phyloP scores from a whole-genome alignment of 441 rosid species.

The Hura crepitans region DNA sequence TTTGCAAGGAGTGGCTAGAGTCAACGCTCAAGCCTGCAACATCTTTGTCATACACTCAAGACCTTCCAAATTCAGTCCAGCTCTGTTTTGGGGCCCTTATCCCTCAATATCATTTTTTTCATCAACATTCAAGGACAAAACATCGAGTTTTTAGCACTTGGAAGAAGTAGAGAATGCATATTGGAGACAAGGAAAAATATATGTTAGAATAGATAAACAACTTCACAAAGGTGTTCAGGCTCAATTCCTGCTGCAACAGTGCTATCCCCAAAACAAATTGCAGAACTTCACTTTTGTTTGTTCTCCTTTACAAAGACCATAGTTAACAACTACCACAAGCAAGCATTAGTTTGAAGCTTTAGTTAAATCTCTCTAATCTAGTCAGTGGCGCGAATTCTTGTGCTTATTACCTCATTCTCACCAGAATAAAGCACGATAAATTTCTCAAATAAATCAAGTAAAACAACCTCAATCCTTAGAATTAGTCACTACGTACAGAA shows the following conservation, averaged over 20 bases:
- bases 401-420: neutral
- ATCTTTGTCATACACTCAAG: neutral
- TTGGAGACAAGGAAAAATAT: neutral
- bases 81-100: neutral
- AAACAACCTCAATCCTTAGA: no score
- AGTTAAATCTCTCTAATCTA: neutral
- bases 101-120: neutral
- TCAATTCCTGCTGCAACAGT: neutral
- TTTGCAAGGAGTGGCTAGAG: neutral
- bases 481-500: no score
- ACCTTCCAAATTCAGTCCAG: neutral
- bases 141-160: neutral
- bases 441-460: no score
- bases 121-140: neutral
- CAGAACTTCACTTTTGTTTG: neutral
- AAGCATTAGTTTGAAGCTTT: neutral
- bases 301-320: neutral
- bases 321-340: neutral
- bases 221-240: neutral
- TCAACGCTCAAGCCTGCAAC: neutral
- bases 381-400: neutral
- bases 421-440: no score
- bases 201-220: neutral
- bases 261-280: constrained; percentile 1
- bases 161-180: neutral